Evolutionary conservation across 1,284 basidiomycete species (phyloP), one percentile per base, ranked within the genome.

Genomic region (Trichosporon asahii): DNA sequence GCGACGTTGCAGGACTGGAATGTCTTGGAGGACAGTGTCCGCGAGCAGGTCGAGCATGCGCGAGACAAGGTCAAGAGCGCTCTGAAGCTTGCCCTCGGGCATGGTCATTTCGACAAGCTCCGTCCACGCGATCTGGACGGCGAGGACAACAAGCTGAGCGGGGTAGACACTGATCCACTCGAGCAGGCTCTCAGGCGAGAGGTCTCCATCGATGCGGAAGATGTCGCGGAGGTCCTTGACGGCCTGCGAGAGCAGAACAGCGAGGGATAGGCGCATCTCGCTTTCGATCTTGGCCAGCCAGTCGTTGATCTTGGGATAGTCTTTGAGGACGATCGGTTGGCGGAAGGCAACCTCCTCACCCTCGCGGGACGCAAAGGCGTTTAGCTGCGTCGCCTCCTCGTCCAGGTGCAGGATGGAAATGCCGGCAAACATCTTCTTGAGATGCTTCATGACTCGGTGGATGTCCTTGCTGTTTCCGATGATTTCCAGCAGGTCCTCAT

Each of bases 381-480:
- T 78, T 15, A 83, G 68, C 78, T 91, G 88, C 0, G 92, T 91
- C 70, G 94, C 84, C 61, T 95, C 93, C 8, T 94, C 92, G 80
- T 97, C 93, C n/a, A 98, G 86, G 75, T 87, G 88, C 72, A 99
- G 87, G 0, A 93, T 94, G 0, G 94, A 92, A 63, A 99, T 91
- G 49, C 98, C 97, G 6, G 97, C 97, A 83, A 99, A 99, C 97
- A 99, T 99, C 88, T 99, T 99, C 86, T 98, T 98, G 73, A 99
- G 88, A 84, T 99, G 97, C 79, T 98, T 98, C 91, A 97, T 93
- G 82, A 98, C 93, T 33, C 96, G 91, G 64, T 94, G 85, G 74
- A 98, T 96, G 79, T 99, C 97, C 84, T 98, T 99, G 87, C 94
- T 96, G 85, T 99, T 99, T 74, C 97, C 97, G 73, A 99, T 98